Base-by-base conservation (phyloP, 2,329 filamentous ascomycete genomes). In the Myriosclerotinia duriaeana region DNA sequence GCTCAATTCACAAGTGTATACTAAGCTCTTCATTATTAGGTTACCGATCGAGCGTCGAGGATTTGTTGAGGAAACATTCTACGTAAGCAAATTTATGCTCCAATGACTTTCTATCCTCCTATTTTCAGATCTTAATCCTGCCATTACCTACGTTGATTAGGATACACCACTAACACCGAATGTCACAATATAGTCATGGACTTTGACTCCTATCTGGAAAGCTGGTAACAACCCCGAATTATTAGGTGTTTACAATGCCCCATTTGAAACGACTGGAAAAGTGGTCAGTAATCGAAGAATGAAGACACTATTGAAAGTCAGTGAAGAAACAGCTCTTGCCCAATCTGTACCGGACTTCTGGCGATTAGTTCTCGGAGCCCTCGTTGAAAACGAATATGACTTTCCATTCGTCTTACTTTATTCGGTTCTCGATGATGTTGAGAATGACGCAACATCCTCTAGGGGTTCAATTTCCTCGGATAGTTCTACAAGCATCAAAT, bases 331-430 rank as follows among this genome's bases (percentile, higher is more conserved):
- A 6, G 86, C 89, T 4, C 80, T 85, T 14, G 90, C 91, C 20
- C 83, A 88, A 64, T 89, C 89, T 65, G 83, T 93, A 4, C 85
- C 86, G 71, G 82, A 80, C 15, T 93, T 94, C 74, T 95, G 91
- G 91, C 79, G 81, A 1, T 83, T 88, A 69, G 86, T 93, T 8
- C 80, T 87, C 46, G 79, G 82, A 53, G 89, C 89, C 2, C 81
- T 94, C 48, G 86, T 89, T 65, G 87, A 86, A 71, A 93, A 93
- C 74, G 87, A 90, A 70, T 82, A 83, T 66, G 91, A 94, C 74
- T 85, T 90, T 6, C 91, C 91, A 0, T 92, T 93, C 72, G 87
- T 87, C 30, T 79, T 94, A 66, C 82, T 94, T 1, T 94, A 94
- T 76, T 92, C 90, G 0, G 86, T 92, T 1, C 82, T 80, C 53